Evolutionary conservation across 352 stramenopile species (phyloP).

Genomic region (Thalassiosira exigua): DNA sequence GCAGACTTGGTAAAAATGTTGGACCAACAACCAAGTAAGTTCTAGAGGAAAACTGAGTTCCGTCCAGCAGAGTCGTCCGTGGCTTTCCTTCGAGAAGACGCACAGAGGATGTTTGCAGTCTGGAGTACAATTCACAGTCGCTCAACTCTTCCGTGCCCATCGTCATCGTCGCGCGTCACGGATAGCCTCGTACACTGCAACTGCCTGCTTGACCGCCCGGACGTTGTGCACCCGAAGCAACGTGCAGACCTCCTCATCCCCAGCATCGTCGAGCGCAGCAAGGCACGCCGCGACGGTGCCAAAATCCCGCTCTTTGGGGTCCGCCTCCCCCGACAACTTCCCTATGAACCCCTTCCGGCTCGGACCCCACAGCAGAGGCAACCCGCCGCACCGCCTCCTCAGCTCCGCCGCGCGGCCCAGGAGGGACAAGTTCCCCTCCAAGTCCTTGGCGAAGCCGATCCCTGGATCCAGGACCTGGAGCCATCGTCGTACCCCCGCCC

Average conservation of each 20-base stretch:
- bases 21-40: too few relatives aligned
- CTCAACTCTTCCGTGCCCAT: too few relatives aligned
- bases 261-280: constrained; percentile 74
- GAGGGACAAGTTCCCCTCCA: constrained; percentile 90
- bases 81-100: too few relatives aligned
- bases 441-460: constrained; percentile 97
- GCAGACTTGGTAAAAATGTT: too few relatives aligned
- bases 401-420: constrained; percentile 86
- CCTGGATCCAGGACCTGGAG: constrained; percentile 95
- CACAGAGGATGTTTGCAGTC: too few relatives aligned
- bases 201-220: constrained; percentile 89
- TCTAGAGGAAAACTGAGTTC: too few relatives aligned
- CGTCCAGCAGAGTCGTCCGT: too few relatives aligned
- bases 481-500: constrained; percentile 91
- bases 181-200: constrained; percentile 93
- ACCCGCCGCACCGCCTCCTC: constrained; percentile 43
- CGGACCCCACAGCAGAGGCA: constrained; percentile 89
- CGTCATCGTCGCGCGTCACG: constrained; percentile 85
- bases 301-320: constrained; percentile 90
- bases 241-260: constrained; percentile 64
- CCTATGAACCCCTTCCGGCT: constrained; percentile 98
- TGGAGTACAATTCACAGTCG: too few relatives aligned
- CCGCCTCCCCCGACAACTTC: constrained; percentile 88
- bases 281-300: constrained; percentile 92
- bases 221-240: constrained; percentile 97